Evolutionary conservation across 2,329 filamentous ascomycete species (phyloP).

Genomic region (Hansfordia pulvinata): DNA sequence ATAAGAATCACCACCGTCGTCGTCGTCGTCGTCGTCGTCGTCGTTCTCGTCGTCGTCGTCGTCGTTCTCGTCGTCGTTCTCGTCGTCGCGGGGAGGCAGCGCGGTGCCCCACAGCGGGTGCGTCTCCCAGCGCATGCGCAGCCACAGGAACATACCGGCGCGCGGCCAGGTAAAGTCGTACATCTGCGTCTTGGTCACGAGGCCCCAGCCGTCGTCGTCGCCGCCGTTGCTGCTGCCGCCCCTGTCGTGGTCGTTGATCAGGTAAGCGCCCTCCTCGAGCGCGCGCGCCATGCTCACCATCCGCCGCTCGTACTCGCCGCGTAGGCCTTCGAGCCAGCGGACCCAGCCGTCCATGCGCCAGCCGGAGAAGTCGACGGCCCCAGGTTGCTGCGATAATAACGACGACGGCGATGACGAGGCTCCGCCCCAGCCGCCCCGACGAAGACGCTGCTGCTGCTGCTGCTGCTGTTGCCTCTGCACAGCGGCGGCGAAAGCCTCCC

Average conservation of each 20-base stretch:
- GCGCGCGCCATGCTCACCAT: slow-evolving; percentile 68
- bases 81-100: slow-evolving; percentile 5
- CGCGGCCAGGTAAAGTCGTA: slow-evolving; percentile 69
- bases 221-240: slow-evolving; percentile 34
- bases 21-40: slow-evolving; percentile 7
- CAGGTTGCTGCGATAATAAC: no score
- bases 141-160: slow-evolving; percentile 88
- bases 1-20: neutral
- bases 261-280: slow-evolving; percentile 54
- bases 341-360: slow-evolving; percentile 85
- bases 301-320: slow-evolving; percentile 70
- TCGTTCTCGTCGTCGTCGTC: slow-evolving; percentile 10
- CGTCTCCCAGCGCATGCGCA: slow-evolving; percentile 54
- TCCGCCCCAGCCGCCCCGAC: no score
- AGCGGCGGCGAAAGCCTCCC: slow-evolving; percentile 25
- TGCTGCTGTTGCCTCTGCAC: slow-evolving; percentile 33
- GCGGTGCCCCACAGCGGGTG: slow-evolving; percentile 51
- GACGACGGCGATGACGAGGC: no score
- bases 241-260: no score
- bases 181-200: slow-evolving; percentile 61
- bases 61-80: neutral
- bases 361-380: slow-evolving; percentile 33
- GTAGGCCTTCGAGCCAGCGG: slow-evolving; percentile 75
- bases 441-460: no score
- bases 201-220: slow-evolving; percentile 52